Conservation (phyloP, 306 rosid species). For the Albizia julibrissin region DNA sequence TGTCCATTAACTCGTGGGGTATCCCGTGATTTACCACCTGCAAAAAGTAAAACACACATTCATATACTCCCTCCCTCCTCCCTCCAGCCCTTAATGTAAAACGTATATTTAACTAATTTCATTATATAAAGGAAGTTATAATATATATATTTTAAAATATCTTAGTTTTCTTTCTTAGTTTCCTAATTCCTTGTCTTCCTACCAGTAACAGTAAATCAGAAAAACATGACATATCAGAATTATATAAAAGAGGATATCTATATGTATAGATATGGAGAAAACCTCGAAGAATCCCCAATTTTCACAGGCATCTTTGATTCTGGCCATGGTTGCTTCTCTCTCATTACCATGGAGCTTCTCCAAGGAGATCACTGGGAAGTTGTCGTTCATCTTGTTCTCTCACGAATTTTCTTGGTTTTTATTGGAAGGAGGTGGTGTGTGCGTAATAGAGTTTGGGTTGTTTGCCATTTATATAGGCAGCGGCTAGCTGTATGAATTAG, state of each 20-base stretch:
- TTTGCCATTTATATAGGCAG: background rate
- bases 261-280: background rate
- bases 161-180: no score
- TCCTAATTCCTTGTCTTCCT: accelerated
- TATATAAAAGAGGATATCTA: no score
- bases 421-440: background rate
- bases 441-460: conserved; percentile 2
- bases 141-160: no score
- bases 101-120: no score
- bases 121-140: no score
- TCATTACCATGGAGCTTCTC: conserved; percentile 71
- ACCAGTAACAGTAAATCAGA: no score
- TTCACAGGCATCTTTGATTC: conserved; percentile 88
- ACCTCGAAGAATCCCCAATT: conserved; percentile 99
- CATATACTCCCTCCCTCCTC: no score
- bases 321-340: conserved; percentile 56
- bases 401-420: background rate
- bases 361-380: conserved; percentile 77
- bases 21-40: conserved; percentile 76
- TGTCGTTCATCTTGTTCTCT: conserved; percentile 52
- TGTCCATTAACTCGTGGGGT: conserved; percentile 69
- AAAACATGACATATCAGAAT: no score
- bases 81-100: no score
- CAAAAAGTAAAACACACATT: background rate
- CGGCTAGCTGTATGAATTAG: background rate